Evolutionary conservation across 345 rosid species (phyloP).

Genomic region (Citrus medica): DNA sequence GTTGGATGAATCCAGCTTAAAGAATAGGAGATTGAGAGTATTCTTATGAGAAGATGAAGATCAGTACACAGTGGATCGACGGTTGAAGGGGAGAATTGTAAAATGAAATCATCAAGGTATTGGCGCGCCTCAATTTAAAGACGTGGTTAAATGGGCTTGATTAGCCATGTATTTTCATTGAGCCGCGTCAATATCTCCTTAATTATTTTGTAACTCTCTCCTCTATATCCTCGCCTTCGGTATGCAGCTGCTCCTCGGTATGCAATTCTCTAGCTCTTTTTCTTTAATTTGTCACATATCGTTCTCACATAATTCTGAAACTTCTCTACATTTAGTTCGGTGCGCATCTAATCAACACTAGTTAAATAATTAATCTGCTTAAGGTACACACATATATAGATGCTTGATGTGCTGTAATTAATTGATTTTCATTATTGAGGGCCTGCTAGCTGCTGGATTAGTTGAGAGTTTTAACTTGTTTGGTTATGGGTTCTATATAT

Average conservation of each 20-base stretch:
- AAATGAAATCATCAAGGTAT: constrained; percentile 27
- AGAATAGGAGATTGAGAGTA: not conserved
- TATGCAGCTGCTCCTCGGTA: constrained; percentile 4
- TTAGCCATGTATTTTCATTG: constrained; percentile 35
- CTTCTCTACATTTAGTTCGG: too few species aligned
- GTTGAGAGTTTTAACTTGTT: too few species aligned
- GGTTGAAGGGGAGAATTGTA: constrained; percentile 6
- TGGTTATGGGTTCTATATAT: too few species aligned
- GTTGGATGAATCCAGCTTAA: not conserved
- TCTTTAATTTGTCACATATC: not conserved
- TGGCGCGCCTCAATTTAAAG: constrained; percentile 45
- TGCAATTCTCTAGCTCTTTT: not conserved
- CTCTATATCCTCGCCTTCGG: not conserved
- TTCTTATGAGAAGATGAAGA: not conserved
- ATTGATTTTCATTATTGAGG: too few species aligned
- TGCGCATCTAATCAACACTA: too few species aligned
- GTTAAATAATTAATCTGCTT: not conserved
- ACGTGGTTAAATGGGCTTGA: constrained; percentile 21
- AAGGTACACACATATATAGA: not conserved
- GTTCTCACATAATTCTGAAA: not conserved
- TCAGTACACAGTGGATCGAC: too few species aligned
- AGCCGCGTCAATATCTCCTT: constrained; percentile 56
- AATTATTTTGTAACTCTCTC: not conserved
- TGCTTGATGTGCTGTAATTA: too few species aligned
- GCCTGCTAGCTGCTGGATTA: too few species aligned